These are phyloP conservation scores for Colletotrichum sp. DNA, from an alignment of 2,329 filamentous ascomycete species.

Conservation along the genomic window DNA sequence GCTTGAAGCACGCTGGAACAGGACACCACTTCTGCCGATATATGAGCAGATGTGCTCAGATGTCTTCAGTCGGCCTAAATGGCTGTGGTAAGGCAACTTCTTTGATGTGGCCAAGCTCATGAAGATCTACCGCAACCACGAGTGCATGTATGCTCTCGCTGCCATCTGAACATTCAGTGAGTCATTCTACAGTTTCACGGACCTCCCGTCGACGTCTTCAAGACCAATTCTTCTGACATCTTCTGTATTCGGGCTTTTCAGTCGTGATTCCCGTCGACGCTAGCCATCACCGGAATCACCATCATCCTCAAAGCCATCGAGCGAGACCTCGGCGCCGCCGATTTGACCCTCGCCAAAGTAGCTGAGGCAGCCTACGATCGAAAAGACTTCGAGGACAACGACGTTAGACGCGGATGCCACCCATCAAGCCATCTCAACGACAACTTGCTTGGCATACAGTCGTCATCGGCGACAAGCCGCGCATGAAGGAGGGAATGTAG, in stretches of 20 bases:
- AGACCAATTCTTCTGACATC: neutral
- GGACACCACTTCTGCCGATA: conserved; percentile 77
- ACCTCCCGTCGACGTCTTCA: neutral
- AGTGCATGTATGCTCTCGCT: conserved; percentile 73
- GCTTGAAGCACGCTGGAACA: conserved; percentile 52
- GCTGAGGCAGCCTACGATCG: too few relatives aligned
- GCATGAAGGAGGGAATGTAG: too few relatives aligned
- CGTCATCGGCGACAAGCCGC: fast-evolving
- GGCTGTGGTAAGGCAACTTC: conserved; percentile 73
- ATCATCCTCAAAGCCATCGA: conserved; percentile 69
- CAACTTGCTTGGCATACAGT: too few relatives aligned
- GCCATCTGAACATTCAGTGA: conserved; percentile 77
- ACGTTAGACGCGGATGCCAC: too few relatives aligned
- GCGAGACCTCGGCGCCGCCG: conserved; percentile 61
- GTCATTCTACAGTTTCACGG: conserved; percentile 27
- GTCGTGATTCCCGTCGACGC: conserved; percentile 79
- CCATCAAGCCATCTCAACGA: fast-evolving
- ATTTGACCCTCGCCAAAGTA: conserved; percentile 52
- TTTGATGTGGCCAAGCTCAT: conserved; percentile 79
- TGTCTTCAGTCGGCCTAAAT: conserved; percentile 77
- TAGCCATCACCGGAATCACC: conserved; percentile 74
- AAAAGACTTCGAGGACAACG: too few relatives aligned
- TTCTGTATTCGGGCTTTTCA: conserved; percentile 63
- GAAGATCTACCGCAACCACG: conserved; percentile 75
- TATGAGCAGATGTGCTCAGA: conserved; percentile 72